Conservation (phyloP, 2,329 filamentous ascomycete species). For the Phaeosphaeriaceae sp. region DNA sequence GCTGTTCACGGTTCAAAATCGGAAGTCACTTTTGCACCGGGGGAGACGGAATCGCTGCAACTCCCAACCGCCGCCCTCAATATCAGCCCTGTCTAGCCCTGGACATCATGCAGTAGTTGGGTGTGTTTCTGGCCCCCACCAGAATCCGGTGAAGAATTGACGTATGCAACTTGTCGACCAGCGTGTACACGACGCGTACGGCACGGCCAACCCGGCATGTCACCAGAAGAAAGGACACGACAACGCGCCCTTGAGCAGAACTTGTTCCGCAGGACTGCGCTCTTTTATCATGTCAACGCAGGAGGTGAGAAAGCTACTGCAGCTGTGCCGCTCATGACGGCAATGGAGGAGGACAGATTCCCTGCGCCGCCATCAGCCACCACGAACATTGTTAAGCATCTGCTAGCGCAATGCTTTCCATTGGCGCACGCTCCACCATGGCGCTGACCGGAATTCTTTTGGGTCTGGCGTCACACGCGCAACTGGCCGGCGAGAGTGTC, state of each 20-base stretch:
- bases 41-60: not conserved
- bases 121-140: conserved; percentile 26
- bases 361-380: conserved; percentile 8
- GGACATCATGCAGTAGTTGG: conserved; percentile 2
- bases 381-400: conserved; percentile 6
- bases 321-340: conserved; percentile 2
- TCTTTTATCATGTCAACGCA: conserved; percentile 11
- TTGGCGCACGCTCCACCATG: not conserved
- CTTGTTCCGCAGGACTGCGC: conserved; percentile 10
- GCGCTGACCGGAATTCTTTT: conserved; percentile 9
- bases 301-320: conserved; percentile 1
- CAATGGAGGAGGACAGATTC: conserved; percentile 1
- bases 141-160: conserved; percentile 21
- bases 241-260: conserved; percentile 19
- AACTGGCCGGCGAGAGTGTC: not conserved
- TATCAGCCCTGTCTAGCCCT: conserved; percentile 5
- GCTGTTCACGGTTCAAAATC: not conserved
- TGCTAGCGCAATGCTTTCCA: not conserved
- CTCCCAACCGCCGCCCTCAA: conserved; percentile 3
- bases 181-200: conserved; percentile 2
- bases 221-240: conserved; percentile 5
- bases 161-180: conserved; percentile 10
- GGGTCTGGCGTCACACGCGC: conserved; percentile 9
- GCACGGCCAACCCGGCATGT: not conserved
- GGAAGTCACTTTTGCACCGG: not conserved